Evolutionary conservation across 2,329 filamentous ascomycete species (phyloP).

Genomic region (Dothiorella sarmentorum): DNA sequence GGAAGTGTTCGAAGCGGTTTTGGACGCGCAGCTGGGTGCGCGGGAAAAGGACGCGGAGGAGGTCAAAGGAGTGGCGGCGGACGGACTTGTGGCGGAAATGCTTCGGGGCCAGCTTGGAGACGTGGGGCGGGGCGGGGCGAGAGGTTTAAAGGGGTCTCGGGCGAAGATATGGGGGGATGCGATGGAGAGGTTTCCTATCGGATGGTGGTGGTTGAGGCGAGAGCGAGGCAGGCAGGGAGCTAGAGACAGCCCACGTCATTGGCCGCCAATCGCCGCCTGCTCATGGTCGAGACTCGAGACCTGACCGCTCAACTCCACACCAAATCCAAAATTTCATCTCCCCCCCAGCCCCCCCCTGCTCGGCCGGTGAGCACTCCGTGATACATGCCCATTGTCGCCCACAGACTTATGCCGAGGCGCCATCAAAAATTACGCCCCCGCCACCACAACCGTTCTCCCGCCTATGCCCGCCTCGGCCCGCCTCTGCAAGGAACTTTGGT

Average conservation of each 20-base stretch:
- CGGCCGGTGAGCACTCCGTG: not conserved
- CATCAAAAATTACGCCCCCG: not conserved
- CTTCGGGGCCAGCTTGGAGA: slow-evolving; percentile 24
- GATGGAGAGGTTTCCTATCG: not conserved
- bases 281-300: not conserved
- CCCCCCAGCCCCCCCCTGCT: not conserved
- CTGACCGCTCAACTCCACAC: not conserved
- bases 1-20: slow-evolving; percentile 65
- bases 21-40: slow-evolving; percentile 62
- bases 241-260: slow-evolving; percentile 9
- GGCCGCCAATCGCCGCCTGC: not conserved
- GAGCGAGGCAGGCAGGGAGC: not conserved
- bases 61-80: slow-evolving; percentile 30
- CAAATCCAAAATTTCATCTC: not conserved
- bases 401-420: not conserved
- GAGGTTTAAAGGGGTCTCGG: too few relatives aligned
- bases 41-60: slow-evolving; percentile 67
- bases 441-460: too few relatives aligned
- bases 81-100: slow-evolving; percentile 31
- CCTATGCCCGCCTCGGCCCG: not conserved
- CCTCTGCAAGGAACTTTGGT: not conserved
- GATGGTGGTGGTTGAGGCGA: not conserved
- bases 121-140: not conserved
- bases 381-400: not conserved
- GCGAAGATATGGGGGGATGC: too few relatives aligned